Conservation (phyloP, 1,139 yeast species). For the Pichia norvegensis region DNA sequence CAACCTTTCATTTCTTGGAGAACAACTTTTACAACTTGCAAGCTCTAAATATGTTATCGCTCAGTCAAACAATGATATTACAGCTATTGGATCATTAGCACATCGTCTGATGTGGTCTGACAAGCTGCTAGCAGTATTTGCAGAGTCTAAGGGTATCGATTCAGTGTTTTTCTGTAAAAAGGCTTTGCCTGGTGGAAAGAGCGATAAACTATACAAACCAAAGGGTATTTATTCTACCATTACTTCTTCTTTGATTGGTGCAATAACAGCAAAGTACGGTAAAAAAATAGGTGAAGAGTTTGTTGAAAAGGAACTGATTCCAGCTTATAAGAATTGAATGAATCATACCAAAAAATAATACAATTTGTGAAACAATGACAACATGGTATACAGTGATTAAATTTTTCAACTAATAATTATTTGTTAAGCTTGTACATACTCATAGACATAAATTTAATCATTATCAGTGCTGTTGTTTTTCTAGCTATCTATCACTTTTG, state of each 20-base stretch:
- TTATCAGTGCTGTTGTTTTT: background rate
- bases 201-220: constrained; percentile 47
- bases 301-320: constrained; percentile 40
- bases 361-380: background rate
- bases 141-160: constrained; percentile 42
- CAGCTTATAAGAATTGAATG: constrained; percentile 12
- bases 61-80: constrained; percentile 46
- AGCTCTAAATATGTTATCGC: constrained; percentile 35
- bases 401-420: background rate
- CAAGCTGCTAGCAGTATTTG: constrained; percentile 44
- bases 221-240: constrained; percentile 54
- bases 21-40: constrained; percentile 56
- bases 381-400: background rate
- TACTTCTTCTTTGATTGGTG: constrained; percentile 73
- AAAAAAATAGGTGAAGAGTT: constrained; percentile 48
- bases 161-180: constrained; percentile 63
- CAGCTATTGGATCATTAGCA: constrained; percentile 49
- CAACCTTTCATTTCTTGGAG: constrained; percentile 71
- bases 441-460: background rate
- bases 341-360: background rate
- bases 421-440: constrained; percentile 5
- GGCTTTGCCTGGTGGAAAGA: constrained; percentile 29
- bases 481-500: background rate
- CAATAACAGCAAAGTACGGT: constrained; percentile 66
- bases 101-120: constrained; percentile 48